Base-by-base conservation (phyloP, 257 asterid species). In the Nicotiana otophora region DNA sequence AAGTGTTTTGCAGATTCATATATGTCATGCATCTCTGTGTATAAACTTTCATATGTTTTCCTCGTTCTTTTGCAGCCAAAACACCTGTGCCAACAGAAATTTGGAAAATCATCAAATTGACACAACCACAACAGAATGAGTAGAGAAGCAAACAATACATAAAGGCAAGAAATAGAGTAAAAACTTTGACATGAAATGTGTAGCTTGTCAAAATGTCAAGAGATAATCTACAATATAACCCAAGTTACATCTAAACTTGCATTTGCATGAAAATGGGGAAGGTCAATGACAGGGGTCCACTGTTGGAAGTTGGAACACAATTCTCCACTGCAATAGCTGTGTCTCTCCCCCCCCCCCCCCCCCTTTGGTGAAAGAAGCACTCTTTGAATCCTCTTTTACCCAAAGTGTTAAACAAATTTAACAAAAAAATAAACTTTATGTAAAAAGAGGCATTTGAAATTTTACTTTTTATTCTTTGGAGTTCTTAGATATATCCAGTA, bases 1-100 rank as follows among this genome's bases (percentile, higher is more conserved):
- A 20, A 30, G 78, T 53, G 83, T 82, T 57, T 81, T 80, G 85
- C 74, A 82, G 81, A 84, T 72, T 85, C 86, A 81, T 83, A 84
- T 62, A 85, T 82, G 84, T 31, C 87, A 86, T 83, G 62, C 92
- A 84, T 88, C 90, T 85, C 81, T 72, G 87, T 39, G 87, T 87
- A 84, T 74, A 82, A 80, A 83, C 80, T 81, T 72, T 86, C 81
- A 68, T 79, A 82, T 77, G 85, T 85, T 77, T 78, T 86, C 83
- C 84, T 65, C 86, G 88, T 75, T 85, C 88, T 34, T 84, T 86
- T 83, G 88, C 90, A 84, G 85, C 88, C 83, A 85, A 79, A 39
- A 77, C 81, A 80, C 86, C 89, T 86, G 89, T 78, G 64, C 58
- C 85, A 76, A 58, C 81, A 85, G 82, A 88, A 87, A 88, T 62